phyloP scores from a whole-genome alignment of 1,284 basidiomycete species.

The Papiliotrema fonsecae region DNA sequence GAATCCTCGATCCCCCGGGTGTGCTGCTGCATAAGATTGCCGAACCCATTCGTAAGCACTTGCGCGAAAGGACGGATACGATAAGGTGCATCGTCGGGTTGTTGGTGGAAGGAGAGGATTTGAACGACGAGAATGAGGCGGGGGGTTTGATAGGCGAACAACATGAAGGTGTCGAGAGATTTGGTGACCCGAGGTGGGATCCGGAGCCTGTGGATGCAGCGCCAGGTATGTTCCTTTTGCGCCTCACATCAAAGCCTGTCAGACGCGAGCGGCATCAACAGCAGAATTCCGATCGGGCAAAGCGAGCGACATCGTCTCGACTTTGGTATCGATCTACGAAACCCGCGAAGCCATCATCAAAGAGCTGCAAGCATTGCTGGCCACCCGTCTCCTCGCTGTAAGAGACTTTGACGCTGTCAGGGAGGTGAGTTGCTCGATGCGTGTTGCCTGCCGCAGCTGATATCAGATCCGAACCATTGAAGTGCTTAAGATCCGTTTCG shows the following conservation, averaged over 20 bases:
- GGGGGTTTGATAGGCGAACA: constrained; percentile 50
- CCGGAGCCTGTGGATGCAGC: constrained; percentile 92
- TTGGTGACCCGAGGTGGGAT: constrained; percentile 81
- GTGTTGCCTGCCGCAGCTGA: neutral
- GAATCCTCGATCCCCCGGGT: constrained; percentile 85
- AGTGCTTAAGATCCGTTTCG: constrained; percentile 87
- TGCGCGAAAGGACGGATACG: constrained; percentile 78
- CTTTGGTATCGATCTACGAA: constrained; percentile 91
- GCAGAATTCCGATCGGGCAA: constrained; percentile 82
- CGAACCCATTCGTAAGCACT: constrained; percentile 79
- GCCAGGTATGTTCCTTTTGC: constrained; percentile 56
- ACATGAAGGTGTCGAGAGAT: constrained; percentile 76
- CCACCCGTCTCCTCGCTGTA: constrained; percentile 71
- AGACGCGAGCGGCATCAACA: no score
- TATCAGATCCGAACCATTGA: constrained; percentile 79
- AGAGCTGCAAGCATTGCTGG: constrained; percentile 82
- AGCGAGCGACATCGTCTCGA: constrained; percentile 84
- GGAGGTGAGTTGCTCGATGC: constrained; percentile 58
- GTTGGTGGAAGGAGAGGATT: constrained; percentile 78
- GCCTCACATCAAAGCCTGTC: neutral
- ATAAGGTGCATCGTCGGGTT: constrained; percentile 88
- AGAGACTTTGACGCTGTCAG: constrained; percentile 73
- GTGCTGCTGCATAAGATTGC: constrained; percentile 88
- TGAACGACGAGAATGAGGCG: constrained; percentile 48
- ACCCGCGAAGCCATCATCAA: constrained; percentile 91